Evolutionary conservation across 257 asterid genomes (phyloP), one percentile per base, ranked within the genome.

Genomic region (Avicennia marina): DNA sequence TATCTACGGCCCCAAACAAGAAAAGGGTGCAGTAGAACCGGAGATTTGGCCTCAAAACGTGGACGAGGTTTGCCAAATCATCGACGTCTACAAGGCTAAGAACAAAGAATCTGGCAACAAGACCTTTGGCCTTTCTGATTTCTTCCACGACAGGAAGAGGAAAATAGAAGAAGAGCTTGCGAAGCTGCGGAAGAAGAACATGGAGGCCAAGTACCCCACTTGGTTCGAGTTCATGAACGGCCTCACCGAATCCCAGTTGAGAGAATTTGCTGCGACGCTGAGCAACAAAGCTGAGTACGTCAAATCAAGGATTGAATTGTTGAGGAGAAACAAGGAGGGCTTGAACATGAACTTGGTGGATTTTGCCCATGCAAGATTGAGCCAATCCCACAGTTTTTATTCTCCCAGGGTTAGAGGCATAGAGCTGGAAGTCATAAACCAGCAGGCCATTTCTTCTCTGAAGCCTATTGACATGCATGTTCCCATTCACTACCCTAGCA

Each of bases 21-120:
- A n/a, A n/a, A n/a, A 66, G 25, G 53, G 58, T 1, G 40, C 49
- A 2, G 10, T 59, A 0, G 11, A 16, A 18, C 72, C 81, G 3
- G 82, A 72, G 9, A 58, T 78, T 8, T 87, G 93, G 95, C 94
- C 95, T 12, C 62, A 66, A 11, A 49, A 71, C 44, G 20, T 46
- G 0, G 71, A 75, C 5, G 77, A 78, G 17, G 68, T 78, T 6
- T 53, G 56, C 0, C 71, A 73, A 0, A 44, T 84, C 11, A 72
- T 84, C 46, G 71, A 69, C 4, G 42, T 70, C 29, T 82, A 87
- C 70, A 72, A 58, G 44, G 49, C 77, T 53, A 82, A 75, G 65
- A 63, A 29, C 47, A 60, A 44, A 26, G 79, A 70, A 2, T 65
- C 75, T 2, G 72, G 75, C 12, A 75, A 60, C 39, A 78, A 78